A percentile compares a stretch with the other conserved stretches of the same genome.
Evolutionary conservation across 805 yeast species (phyloP).

Genomic region (Candida jianshihensis): DNA sequence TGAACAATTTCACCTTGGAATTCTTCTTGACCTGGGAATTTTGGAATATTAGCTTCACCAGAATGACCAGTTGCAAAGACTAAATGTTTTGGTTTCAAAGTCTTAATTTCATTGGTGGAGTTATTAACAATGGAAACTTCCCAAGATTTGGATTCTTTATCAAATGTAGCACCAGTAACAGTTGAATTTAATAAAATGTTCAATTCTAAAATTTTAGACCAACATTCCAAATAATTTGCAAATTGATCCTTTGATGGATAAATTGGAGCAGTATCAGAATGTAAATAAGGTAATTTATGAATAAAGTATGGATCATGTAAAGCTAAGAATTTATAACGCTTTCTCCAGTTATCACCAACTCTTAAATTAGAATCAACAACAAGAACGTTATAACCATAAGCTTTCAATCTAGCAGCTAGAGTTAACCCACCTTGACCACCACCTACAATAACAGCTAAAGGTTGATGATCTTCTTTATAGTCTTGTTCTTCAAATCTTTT

Average conservation of each 20-base stretch:
- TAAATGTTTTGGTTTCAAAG: slow-evolving; percentile 29
- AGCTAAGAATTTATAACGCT: slow-evolving; percentile 36
- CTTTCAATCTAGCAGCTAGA: slow-evolving; percentile 35
- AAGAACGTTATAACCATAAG: slow-evolving; percentile 33
- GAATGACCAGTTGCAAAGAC: slow-evolving; percentile 41
- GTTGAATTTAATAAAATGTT: slow-evolving; percentile 29
- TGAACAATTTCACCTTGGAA: slow-evolving; percentile 35
- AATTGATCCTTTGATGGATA: slow-evolving; percentile 39
- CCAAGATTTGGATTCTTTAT: slow-evolving; percentile 26
- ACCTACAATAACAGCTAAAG: slow-evolving; percentile 38
- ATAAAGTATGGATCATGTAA: slow-evolving; percentile 40
- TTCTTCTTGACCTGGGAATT: slow-evolving; percentile 29
- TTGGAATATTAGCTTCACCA: slow-evolving; percentile 38
- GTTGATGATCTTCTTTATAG: slow-evolving; percentile 29
- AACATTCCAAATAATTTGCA: slow-evolving; percentile 36
- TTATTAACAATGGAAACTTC: slow-evolving; percentile 25
- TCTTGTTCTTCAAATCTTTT: slow-evolving; percentile 23
- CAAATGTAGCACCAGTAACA: slow-evolving; percentile 26
- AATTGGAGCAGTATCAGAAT: slow-evolving; percentile 34
- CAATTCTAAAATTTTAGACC: slow-evolving; percentile 34
- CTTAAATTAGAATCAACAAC: slow-evolving; percentile 31
- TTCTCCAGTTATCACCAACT: slow-evolving; percentile 43
- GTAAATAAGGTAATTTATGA: slow-evolving; percentile 34
- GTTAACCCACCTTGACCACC: slow-evolving; percentile 42
- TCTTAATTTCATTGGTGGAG: slow-evolving; percentile 19